Evolutionary conservation across 805 yeast genomes (phyloP).

Genomic region (Yamadazyma scolyti): DNA sequence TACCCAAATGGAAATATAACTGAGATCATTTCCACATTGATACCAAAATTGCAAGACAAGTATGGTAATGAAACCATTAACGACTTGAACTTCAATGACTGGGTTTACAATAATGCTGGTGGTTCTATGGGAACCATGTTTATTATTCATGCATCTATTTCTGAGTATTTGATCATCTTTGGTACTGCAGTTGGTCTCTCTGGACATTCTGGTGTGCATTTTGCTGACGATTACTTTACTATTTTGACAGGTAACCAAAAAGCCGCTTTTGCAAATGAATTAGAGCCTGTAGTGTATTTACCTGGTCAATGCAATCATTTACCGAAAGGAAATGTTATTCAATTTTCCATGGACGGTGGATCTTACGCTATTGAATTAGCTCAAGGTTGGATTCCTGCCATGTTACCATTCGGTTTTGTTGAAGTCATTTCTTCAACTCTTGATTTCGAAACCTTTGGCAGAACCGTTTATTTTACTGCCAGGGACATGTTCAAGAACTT

Average conservation of each 20-base stretch:
- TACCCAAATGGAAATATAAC: slow-evolving; percentile 60
- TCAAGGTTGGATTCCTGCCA: slow-evolving; percentile 97
- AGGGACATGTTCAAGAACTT: slow-evolving; percentile 72
- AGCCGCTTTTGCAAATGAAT: slow-evolving; percentile 66
- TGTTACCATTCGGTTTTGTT: slow-evolving; percentile 93
- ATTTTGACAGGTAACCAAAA: slow-evolving; percentile 75
- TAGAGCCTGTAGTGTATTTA: slow-evolving; percentile 62
- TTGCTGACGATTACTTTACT: slow-evolving; percentile 96
- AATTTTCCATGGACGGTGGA: slow-evolving; percentile 80
- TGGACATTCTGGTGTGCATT: slow-evolving; percentile 94
- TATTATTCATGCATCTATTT: slow-evolving; percentile 88
- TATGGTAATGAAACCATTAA: slow-evolving; percentile 73
- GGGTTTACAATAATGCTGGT: slow-evolving; percentile 98
- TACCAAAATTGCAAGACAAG: slow-evolving; percentile 50
- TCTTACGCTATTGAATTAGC: slow-evolving; percentile 92
- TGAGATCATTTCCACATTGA: slow-evolving; percentile 58
- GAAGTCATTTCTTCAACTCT: slow-evolving; percentile 78
- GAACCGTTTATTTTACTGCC: slow-evolving; percentile 74
- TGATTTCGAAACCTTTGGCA: slow-evolving; percentile 64
- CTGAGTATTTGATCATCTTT: slow-evolving; percentile 89
- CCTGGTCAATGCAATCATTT: slow-evolving; percentile 91
- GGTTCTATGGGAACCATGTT: slow-evolving; percentile 98
- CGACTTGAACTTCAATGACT: slow-evolving; percentile 69
- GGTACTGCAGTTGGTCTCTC: slow-evolving; percentile 94
- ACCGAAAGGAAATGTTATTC: slow-evolving; percentile 69